Conservation (phyloP, 2,329 filamentous ascomycete genomes). For the Colletotrichum gigasporum region DNA sequence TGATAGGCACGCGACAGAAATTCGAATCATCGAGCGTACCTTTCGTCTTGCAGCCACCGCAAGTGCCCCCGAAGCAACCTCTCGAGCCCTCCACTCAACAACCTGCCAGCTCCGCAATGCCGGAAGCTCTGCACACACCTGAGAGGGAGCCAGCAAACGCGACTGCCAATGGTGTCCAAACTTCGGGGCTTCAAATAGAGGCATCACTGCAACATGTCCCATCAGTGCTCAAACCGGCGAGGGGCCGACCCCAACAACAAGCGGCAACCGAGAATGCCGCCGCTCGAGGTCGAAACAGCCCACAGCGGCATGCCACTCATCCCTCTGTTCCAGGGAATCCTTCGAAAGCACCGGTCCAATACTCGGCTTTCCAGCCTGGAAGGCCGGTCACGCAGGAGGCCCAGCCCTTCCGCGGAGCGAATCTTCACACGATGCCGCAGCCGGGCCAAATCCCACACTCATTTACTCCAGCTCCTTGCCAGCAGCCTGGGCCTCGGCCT, state of each 20-base stretch:
- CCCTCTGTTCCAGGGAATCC: not conserved
- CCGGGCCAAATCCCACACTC: not conserved
- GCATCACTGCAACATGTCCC: constrained; percentile 35
- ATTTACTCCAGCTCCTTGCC: not conserved
- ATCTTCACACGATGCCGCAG: not conserved
- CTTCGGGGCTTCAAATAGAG: not conserved
- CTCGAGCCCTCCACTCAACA: not conserved
- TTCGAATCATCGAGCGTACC: constrained; percentile 35
- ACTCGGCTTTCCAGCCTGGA: constrained; percentile 8
- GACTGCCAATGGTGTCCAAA: too few species aligned
- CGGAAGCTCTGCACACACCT: not conserved
- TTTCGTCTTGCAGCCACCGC: constrained; percentile 36
- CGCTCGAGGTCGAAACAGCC: not conserved
- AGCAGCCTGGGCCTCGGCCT: not conserved
- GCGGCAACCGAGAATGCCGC: not conserved
- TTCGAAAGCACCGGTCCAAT: not conserved
- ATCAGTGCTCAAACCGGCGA: constrained; percentile 42
- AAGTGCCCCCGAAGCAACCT: constrained; percentile 33
- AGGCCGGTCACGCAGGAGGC: not conserved
- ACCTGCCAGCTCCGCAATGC: not conserved
- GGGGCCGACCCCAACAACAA: not conserved
- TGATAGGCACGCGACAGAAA: constrained; percentile 33
- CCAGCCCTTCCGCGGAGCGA: not conserved
- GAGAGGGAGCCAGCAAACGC: not conserved
- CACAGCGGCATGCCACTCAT: not conserved